phyloP scores from a whole-genome alignment of 2,329 filamentous ascomycete species.

The Alternaria sp. region DNA sequence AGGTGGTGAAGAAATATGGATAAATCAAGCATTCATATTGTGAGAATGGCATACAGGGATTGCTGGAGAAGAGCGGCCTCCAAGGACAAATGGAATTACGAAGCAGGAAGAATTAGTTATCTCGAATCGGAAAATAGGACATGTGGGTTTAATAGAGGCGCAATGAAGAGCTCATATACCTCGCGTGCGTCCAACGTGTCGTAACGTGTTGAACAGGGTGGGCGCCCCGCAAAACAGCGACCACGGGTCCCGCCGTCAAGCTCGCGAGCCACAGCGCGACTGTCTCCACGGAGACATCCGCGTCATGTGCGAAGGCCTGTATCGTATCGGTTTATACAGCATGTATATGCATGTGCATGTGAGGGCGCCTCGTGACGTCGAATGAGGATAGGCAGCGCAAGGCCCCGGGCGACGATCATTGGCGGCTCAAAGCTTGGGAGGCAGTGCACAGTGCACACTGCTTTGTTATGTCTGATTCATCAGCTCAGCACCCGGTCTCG shows the following conservation, averaged over 20 bases:
- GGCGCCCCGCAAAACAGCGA: constrained; percentile 20
- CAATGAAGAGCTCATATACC: constrained; percentile 20
- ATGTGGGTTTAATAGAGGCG: constrained; percentile 9
- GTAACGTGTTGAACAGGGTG: constrained; percentile 1
- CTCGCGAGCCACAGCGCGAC: constrained; percentile 2
- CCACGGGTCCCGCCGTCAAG: constrained; percentile 3
- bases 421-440: not conserved
- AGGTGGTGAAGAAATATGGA: constrained; percentile 19
- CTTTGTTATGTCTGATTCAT: constrained; percentile 50
- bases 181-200: constrained; percentile 16
- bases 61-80: not conserved
- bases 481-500: constrained; percentile 24
- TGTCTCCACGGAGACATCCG: not conserved
- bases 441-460: constrained; percentile 14
- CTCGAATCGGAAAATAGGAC: constrained; percentile 21
- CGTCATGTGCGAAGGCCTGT: constrained; percentile 9
- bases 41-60: not conserved
- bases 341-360: constrained; percentile 2
- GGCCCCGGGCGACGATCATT: not conserved
- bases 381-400: constrained; percentile 5
- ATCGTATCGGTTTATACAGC: not conserved
- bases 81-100: constrained; percentile 4
- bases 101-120: constrained; percentile 1
- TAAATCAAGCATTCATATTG: constrained; percentile 24
- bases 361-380: not conserved